Base-by-base conservation (phyloP, 768 basidiomycete genomes). In the Phaeotremella fagi region DNA sequence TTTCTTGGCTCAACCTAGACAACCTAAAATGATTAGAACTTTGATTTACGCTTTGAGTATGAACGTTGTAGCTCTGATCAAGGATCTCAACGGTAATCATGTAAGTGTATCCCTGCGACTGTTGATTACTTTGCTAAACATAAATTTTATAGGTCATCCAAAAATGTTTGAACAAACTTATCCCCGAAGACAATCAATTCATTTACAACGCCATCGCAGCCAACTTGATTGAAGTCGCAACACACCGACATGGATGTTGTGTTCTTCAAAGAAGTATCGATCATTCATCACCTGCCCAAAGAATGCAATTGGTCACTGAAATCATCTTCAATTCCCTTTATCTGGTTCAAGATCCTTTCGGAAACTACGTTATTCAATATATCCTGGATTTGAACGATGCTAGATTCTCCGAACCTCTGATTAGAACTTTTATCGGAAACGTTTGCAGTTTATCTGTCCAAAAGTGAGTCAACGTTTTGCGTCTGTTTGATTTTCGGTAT, bases 131-230 rank as follows among this genome's bases (percentile, higher is more conserved):
- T 7, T 41, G 38, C 2, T 28, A 43, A 33, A 14, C 4, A 23
- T 46, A 4, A 23, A 3, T 12, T 50, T 12, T n/a, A n/a, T 89
- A 97, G 73, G 92, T 98, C 72, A 95, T 98, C 60, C 95, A 99
- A 76, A 99, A 99, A 77, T 99, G 95, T 77, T 78, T 99, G 66
- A 99, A 99, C 80, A 91, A 94, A 77, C 80, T 99, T 61, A 88
- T 88, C 41, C 90, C 95, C 1, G 95, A 99, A 72, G 95, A 99
- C 76, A 99, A 99, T 75, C 94, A 98, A 86, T 98, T 98, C 78
- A 99, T 99, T 68, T 99, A 98, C 77, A 98, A 98, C 66, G 94
- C 95, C 52, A 94, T 99, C 29, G 95, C 95, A 24, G 88, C 90
- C 28, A 97, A 98, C 77, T 95, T 95, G 68, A 90, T 99, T 48